Evolutionary conservation across 1,139 yeast species (phyloP).

Genomic region (Geotrichum histeridarum): DNA sequence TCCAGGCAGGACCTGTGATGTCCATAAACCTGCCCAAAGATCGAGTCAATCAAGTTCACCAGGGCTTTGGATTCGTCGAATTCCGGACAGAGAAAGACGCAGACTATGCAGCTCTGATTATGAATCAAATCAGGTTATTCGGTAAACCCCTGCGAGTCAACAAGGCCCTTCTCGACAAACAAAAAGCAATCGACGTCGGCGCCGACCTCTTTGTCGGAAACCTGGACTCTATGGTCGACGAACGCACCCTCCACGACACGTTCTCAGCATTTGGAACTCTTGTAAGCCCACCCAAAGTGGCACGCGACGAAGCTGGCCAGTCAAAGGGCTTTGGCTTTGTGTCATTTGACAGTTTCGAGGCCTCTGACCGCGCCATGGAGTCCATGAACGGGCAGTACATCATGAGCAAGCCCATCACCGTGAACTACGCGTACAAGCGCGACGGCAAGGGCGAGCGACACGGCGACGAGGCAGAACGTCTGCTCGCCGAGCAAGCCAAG

Average conservation of each 20-base stretch:
- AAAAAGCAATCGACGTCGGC: conserved; percentile 50
- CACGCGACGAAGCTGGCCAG: conserved; percentile 49
- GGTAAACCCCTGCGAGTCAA: conserved; percentile 62
- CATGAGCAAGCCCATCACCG: conserved; percentile 57
- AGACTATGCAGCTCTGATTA: conserved; percentile 59
- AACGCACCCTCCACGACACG: conserved; percentile 51
- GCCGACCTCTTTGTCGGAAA: conserved; percentile 74
- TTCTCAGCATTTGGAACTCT: conserved; percentile 69
- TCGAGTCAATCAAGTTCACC: conserved; percentile 62
- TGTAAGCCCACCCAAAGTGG: conserved; percentile 48
- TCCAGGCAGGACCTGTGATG: conserved; percentile 79
- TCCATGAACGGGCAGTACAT: conserved; percentile 65
- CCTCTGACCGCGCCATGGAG: conserved; percentile 67
- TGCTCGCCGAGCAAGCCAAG: conserved; percentile 63
- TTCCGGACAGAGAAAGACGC: conserved; percentile 58
- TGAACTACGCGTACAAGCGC: conserved; percentile 71
- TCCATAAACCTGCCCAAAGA: conserved; percentile 76
- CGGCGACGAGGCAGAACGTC: conserved; percentile 76
- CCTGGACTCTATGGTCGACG: conserved; percentile 65
- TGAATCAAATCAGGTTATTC: conserved; percentile 59
- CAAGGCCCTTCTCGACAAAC: conserved; percentile 42
- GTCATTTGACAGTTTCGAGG: conserved; percentile 56
- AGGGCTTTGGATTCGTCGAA: conserved; percentile 87
- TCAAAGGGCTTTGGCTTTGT: conserved; percentile 65
- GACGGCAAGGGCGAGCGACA: conserved; percentile 56